These are phyloP conservation scores for Cyclaneusma minus DNA, from an alignment of 2,329 filamentous ascomycete species.

Conservation along the genomic window DNA sequence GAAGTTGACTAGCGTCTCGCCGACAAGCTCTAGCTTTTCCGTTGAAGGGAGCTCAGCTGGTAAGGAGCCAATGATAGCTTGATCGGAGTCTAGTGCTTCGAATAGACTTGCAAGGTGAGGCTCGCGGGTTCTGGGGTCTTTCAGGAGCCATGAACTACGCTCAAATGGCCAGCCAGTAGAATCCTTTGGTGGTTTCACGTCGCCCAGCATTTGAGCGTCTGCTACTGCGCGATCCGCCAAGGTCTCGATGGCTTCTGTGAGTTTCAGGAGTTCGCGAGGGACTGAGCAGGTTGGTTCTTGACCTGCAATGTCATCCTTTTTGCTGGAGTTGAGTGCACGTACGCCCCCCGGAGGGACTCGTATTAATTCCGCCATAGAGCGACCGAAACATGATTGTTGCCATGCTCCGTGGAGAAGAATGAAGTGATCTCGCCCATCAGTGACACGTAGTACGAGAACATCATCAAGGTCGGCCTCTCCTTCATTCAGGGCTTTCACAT, in stretches of 20 bases:
- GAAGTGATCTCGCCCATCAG: slow-evolving; percentile 80
- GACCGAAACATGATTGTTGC: slow-evolving; percentile 69
- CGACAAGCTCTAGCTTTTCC: slow-evolving; percentile 59
- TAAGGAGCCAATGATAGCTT: slow-evolving; percentile 43
- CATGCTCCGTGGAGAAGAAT: slow-evolving; percentile 66
- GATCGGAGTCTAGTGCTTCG: slow-evolving; percentile 60
- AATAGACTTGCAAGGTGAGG: slow-evolving; percentile 23
- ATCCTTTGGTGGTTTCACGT: slow-evolving; percentile 33
- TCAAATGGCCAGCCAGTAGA: slow-evolving; percentile 44
- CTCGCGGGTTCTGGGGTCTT: slow-evolving; percentile 21
- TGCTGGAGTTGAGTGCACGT: slow-evolving; percentile 31
- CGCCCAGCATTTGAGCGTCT: slow-evolving; percentile 45
- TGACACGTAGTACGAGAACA: slow-evolving; percentile 72
- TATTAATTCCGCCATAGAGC: slow-evolving; percentile 78
- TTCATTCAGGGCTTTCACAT: slow-evolving; percentile 58
- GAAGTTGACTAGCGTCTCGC: slow-evolving; percentile 59
- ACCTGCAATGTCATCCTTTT: slow-evolving; percentile 23
- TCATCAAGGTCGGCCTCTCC: slow-evolving; percentile 57
- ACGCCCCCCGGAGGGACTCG: slow-evolving; percentile 69
- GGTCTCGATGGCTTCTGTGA: slow-evolving; percentile 63
- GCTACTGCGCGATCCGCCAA: slow-evolving; percentile 40
- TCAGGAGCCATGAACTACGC: slow-evolving; percentile 13
- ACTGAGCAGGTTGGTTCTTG: slow-evolving; percentile 59
- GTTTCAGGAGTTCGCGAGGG: slow-evolving; percentile 73
- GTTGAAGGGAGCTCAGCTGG: slow-evolving; percentile 44